Percentiles rank a stretch among this genome's conserved stretches.
Conservation (phyloP, 1,284 basidiomycete genomes). For the Ganoderma lingzhi region DNA sequence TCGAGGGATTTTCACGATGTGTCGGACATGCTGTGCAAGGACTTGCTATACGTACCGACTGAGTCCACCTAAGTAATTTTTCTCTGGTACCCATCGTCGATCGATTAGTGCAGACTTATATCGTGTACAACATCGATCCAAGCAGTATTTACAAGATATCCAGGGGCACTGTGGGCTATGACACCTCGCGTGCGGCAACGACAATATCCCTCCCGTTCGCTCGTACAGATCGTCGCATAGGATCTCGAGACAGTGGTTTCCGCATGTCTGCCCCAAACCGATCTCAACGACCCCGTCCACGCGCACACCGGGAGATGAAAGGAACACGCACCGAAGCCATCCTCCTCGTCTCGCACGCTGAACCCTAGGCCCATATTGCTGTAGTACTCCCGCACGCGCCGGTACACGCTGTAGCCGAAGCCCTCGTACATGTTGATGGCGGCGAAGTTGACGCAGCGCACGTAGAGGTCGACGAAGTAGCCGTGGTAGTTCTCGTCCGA, state of each 20-base stretch:
- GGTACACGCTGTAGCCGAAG: constrained; percentile 88
- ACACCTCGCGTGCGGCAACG: constrained; percentile 74
- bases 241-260: constrained; percentile 78
- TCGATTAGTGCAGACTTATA: too few species aligned
- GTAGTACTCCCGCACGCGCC: constrained; percentile 88
- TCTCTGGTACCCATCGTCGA: not conserved
- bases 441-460: constrained; percentile 81
- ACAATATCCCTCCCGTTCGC: constrained; percentile 77
- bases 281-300: not conserved
- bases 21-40: not conserved
- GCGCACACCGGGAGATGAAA: not conserved
- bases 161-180: constrained; percentile 42
- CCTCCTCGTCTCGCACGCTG: constrained; percentile 82
- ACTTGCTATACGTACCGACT: not conserved
- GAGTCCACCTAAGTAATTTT: not conserved
- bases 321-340: constrained; percentile 82
- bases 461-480: constrained; percentile 92
- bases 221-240: constrained; percentile 68
- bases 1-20: not conserved
- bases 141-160: not conserved
- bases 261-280: constrained; percentile 78
- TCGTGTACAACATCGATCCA: not conserved
- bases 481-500: constrained; percentile 81
- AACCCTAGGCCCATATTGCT: constrained; percentile 75
- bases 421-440: constrained; percentile 89